Evolutionary conservation across 2,329 filamentous ascomycete genomes (phyloP).

Genomic region (Stagonosporopsis chrysanthemi): DNA sequence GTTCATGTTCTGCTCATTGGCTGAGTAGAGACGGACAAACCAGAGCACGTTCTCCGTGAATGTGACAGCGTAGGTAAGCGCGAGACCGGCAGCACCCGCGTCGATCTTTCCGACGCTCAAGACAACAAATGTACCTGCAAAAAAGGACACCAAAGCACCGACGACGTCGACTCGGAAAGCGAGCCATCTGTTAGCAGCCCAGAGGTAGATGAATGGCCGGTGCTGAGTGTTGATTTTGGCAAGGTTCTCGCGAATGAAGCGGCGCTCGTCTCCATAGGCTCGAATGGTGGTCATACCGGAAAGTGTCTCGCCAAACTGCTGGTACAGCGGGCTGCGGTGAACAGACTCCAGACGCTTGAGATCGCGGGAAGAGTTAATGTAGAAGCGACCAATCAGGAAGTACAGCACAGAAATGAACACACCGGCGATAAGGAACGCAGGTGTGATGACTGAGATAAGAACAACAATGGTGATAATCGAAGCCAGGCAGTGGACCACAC

Average conservation of each 20-base stretch:
- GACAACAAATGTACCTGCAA: slow-evolving; percentile 90
- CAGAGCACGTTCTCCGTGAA: slow-evolving; percentile 97
- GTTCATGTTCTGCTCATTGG: slow-evolving; percentile 99
- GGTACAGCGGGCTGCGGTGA: slow-evolving; percentile 92
- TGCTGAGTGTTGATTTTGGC: slow-evolving; percentile 87
- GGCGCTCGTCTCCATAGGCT: slow-evolving; percentile 90
- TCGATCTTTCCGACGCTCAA: slow-evolving; percentile 83
- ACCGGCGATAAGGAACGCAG: slow-evolving; percentile 86
- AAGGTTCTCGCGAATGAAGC: slow-evolving; percentile 93
- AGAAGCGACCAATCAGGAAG: slow-evolving; percentile 82
- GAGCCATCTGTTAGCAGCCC: slow-evolving; percentile 97
- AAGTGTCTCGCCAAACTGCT: slow-evolving; percentile 96
- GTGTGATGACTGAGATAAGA: slow-evolving; percentile 87
- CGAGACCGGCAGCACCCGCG: slow-evolving; percentile 89
- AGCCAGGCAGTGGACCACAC: slow-evolving; percentile 70
- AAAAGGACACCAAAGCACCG: slow-evolving; percentile 91
- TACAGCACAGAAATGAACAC: slow-evolving; percentile 86
- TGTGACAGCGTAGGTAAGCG: slow-evolving; percentile 92
- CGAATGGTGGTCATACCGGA: slow-evolving; percentile 96
- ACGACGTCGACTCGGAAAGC: slow-evolving; percentile 89
- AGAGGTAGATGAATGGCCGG: slow-evolving; percentile 93
- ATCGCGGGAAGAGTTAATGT: slow-evolving; percentile 91
- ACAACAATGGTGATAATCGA: slow-evolving; percentile 84
- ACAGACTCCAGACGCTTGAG: slow-evolving; percentile 94
- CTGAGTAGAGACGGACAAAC: slow-evolving; percentile 91